These are phyloP conservation scores for Rhodotorula graminis DNA, from an alignment of 768 basidiomycete genomes.

Conservation along the genomic window DNA sequence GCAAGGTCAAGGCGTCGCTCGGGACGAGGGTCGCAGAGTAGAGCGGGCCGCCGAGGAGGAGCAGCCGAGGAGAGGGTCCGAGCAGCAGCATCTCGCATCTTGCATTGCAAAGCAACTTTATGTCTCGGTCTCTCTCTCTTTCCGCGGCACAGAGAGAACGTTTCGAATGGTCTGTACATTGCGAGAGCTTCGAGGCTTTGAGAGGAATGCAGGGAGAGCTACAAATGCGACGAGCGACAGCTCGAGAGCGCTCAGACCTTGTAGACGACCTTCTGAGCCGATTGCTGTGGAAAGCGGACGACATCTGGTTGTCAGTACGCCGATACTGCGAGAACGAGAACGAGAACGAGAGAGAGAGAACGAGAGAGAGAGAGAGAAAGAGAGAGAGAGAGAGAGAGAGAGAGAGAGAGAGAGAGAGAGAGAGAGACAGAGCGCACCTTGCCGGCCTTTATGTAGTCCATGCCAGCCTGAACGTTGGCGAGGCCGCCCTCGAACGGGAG, in stretches of 20 bases:
- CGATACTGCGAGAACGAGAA: too few relatives aligned
- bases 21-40: constrained; percentile 32
- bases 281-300: constrained; percentile 1
- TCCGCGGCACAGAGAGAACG: too few relatives aligned
- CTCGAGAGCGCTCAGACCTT: not conserved
- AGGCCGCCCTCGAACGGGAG: constrained; percentile 16
- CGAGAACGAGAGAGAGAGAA: too few relatives aligned
- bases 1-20: constrained; percentile 13
- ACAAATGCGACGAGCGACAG: too few relatives aligned
- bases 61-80: not conserved
- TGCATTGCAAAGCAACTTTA: not conserved
- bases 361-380: too few relatives aligned
- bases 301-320: too few relatives aligned
- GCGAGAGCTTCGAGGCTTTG: too few relatives aligned
- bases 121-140: too few relatives aligned
- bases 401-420: too few relatives aligned
- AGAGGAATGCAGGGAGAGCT: too few relatives aligned
- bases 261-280: constrained; percentile 14
- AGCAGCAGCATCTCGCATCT: not conserved
- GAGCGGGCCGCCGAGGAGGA: not conserved
- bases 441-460: constrained; percentile 33
- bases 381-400: too few relatives aligned
- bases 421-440: constrained; percentile 16
- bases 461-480: constrained; percentile 25
- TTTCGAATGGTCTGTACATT: not conserved